These are phyloP conservation scores for Ambrosiella xylebori DNA, from an alignment of 2,329 filamentous ascomycete species.

Conservation along the genomic window DNA sequence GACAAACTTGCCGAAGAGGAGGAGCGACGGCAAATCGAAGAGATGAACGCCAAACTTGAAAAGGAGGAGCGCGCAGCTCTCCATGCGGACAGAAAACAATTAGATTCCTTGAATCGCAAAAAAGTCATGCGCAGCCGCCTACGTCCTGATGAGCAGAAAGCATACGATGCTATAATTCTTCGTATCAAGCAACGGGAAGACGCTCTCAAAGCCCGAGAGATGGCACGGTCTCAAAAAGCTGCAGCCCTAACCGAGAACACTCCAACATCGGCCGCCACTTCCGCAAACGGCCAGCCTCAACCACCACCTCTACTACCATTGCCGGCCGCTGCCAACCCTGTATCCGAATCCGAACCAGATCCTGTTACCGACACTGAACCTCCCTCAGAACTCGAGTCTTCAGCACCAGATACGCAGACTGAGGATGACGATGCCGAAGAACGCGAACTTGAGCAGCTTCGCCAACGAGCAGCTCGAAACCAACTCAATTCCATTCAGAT, in stretches of 20 bases:
- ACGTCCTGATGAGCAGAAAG: neutral
- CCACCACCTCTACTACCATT: neutral
- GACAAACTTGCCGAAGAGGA: constrained; percentile 8
- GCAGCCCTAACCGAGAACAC: neutral
- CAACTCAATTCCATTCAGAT: constrained; percentile 5
- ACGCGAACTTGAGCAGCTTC: constrained; percentile 5
- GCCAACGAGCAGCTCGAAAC: constrained; percentile 5
- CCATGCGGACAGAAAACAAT: neutral
- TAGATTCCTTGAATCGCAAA: constrained; percentile 1
- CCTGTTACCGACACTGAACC: constrained; percentile 12
- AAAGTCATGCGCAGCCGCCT: constrained; percentile 5
- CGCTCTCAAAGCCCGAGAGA: neutral
- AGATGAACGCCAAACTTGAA: constrained; percentile 5
- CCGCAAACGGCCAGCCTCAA: neutral
- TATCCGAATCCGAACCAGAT: constrained; percentile 10
- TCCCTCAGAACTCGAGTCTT: constrained; percentile 12
- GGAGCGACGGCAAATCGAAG: constrained; percentile 8
- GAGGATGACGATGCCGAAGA: constrained; percentile 11
- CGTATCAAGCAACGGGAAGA: constrained; percentile 1
- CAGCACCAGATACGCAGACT: constrained; percentile 10
- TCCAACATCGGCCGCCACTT: neutral
- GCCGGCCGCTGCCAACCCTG: neutral
- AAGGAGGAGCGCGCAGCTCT: constrained; percentile 1
- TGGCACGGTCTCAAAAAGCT: neutral
- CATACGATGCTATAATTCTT: neutral